Base-by-base conservation (phyloP, 2,329 filamentous ascomycete species). In the Nemania bipapillata region DNA sequence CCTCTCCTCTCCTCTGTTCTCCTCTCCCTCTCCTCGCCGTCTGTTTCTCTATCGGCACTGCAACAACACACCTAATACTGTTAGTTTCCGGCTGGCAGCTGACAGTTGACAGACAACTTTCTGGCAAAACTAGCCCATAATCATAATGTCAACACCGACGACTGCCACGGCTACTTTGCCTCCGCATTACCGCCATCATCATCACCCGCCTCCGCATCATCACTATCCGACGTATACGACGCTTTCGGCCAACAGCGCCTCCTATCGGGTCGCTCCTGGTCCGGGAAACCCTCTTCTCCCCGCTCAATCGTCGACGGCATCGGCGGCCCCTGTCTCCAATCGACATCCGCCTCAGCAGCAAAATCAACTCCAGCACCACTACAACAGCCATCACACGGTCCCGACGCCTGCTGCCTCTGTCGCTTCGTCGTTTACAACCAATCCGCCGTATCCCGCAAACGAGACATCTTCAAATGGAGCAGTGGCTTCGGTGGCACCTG, bases 141-240 rank as follows among this genome's bases (percentile, higher is more conserved):
- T 37, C 69, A 80, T 72, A 80, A 94, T 95, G 92, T 94, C 92
- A 85, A 94, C 92, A 75, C 92, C 92, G 74, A 93, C 91, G 70
- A 91, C 90, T 77, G 90, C 90, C 76, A 91, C 90, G 80, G 90
- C 90, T 77, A 91, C 90, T 74, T 85, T 92, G 78, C 89, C 90
- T 79, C 88, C 87, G 76, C 89, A 90, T 80, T 87, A 89, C 81
- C 86, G 87, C 74, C 83, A 85, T 74, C 85, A 86, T 76, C 85
- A 86, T 78, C 85, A 85, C 69, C 83, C 84, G 72, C 86, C 87
- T 82, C 87, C 87, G 70, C 88, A 88, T 83, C 88, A 90, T 78
- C 88, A 88, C 81, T 78, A 77, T 47, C 74, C 73, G 30, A 65
- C 73, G 1, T 79, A 77, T 63, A 58, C 74, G 55, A 67, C 73